Evolutionary conservation across 441 rosid genomes (phyloP).

Genomic region (Isatis lusitanica): DNA sequence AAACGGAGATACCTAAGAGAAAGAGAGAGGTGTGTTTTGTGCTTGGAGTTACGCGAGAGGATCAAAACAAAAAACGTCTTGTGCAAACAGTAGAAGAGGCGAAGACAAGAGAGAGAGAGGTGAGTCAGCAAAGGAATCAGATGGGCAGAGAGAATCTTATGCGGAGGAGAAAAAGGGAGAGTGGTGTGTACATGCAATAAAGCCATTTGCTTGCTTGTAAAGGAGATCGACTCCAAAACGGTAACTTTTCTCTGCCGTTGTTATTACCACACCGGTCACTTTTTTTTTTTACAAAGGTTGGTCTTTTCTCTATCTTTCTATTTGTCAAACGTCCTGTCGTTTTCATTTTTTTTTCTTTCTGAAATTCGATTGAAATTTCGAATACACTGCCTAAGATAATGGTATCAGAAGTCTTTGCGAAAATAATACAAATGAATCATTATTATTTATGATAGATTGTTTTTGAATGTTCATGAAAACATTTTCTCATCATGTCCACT

Average conservation of each 20-base stretch:
- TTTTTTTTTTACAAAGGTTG: neutral
- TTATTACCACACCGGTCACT: neutral
- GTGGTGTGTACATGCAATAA: slow-evolving; percentile 31
- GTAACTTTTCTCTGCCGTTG: slow-evolving; percentile 18
- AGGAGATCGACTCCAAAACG: slow-evolving; percentile 7
- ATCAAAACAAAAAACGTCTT: slow-evolving; percentile 11
- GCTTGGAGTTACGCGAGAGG: slow-evolving; percentile 16
- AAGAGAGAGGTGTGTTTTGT: neutral
- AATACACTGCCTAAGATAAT: too few relatives aligned
- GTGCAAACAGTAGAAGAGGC: neutral
- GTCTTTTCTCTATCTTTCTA: neutral
- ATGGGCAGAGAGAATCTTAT: slow-evolving; percentile 33
- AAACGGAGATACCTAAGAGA: slow-evolving; percentile 24
- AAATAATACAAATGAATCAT: too few relatives aligned
- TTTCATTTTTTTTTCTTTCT: too few relatives aligned
- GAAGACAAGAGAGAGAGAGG: neutral
- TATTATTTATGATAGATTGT: too few relatives aligned
- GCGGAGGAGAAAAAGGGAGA: slow-evolving; percentile 1
- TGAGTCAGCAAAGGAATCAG: slow-evolving; percentile 42
- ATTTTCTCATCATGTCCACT: too few relatives aligned
- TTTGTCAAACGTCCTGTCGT: neutral
- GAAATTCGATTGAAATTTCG: too few relatives aligned
- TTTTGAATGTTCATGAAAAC: too few relatives aligned
- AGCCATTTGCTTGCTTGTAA: slow-evolving; percentile 34
- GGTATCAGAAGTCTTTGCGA: too few relatives aligned